phyloP scores from a whole-genome alignment of 2,329 filamentous ascomycete genomes.

The Grosmannia clavigera region DNA sequence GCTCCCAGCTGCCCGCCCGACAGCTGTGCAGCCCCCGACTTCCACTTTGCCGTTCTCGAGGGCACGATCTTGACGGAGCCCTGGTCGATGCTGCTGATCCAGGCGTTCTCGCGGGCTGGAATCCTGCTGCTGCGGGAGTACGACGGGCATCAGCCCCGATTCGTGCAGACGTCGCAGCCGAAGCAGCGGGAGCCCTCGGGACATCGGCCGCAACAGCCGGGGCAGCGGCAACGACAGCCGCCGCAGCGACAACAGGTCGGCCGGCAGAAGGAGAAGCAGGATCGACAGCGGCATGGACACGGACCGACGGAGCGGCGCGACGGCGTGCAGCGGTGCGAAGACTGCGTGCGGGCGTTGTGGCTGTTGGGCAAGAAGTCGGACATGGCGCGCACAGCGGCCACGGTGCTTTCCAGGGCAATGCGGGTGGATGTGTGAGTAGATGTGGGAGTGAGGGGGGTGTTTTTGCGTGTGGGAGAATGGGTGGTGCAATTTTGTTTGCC shows the following conservation, averaged over 20 bases:
- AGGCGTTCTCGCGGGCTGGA: slow-evolving; percentile 37
- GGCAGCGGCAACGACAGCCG: neutral
- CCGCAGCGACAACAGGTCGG: slow-evolving; percentile 4
- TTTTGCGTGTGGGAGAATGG: neutral
- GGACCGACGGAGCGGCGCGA: slow-evolving; percentile 13
- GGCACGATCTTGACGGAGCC: slow-evolving; percentile 47
- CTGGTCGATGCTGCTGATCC: slow-evolving; percentile 43
- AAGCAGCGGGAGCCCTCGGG: slow-evolving; percentile 4
- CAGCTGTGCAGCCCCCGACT: slow-evolving; percentile 17
- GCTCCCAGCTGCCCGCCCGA: neutral
- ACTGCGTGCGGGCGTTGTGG: slow-evolving; percentile 40
- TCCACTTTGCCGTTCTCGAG: slow-evolving; percentile 40
- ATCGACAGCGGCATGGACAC: slow-evolving; percentile 6
- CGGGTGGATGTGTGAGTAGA: neutral
- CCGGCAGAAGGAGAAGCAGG: neutral
- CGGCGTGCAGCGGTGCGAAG: slow-evolving; percentile 26
- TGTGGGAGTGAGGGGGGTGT: neutral
- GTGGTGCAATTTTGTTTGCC: neutral
- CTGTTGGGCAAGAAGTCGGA: slow-evolving; percentile 44
- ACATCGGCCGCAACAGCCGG: neutral
- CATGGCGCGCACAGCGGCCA: slow-evolving; percentile 27
- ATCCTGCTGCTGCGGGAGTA: slow-evolving; percentile 24
- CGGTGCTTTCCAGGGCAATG: slow-evolving; percentile 55
- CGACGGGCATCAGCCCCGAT: slow-evolving; percentile 13
- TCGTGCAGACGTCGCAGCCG: neutral